phyloP scores from a whole-genome alignment of 2,329 filamentous ascomycete species.

The Ramichloridium luteum region DNA sequence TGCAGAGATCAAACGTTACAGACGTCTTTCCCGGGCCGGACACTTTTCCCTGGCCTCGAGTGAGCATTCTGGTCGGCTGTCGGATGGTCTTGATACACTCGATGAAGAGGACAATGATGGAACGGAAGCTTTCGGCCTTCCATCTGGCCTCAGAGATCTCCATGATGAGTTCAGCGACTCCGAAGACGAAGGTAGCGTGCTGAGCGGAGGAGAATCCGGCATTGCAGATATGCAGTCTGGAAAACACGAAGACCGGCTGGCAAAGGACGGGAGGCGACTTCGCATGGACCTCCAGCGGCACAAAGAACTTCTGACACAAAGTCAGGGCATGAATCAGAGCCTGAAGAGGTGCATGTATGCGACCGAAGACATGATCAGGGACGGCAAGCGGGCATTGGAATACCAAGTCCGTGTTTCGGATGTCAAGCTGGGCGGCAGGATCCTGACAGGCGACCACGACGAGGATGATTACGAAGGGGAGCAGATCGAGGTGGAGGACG shows the following conservation, averaged over 20 bases:
- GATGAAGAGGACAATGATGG: constrained; percentile 25
- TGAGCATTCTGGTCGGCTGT: constrained; percentile 27
- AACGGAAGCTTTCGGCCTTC: constrained; percentile 17
- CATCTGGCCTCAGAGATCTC: constrained; percentile 13
- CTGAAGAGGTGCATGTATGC: constrained; percentile 78
- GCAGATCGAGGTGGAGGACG: constrained; percentile 18
- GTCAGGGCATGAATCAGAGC: constrained; percentile 90
- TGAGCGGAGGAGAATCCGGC: constrained; percentile 16
- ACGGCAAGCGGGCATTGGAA: constrained; percentile 75
- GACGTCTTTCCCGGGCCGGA: constrained; percentile 72
- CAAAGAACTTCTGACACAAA: constrained; percentile 75
- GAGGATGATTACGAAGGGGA: constrained; percentile 11
- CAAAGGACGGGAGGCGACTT: constrained; percentile 70
- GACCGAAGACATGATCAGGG: constrained; percentile 81
- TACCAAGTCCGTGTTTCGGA: constrained; percentile 72
- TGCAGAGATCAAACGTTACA: constrained; percentile 71
- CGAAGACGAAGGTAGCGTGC: constrained; percentile 22
- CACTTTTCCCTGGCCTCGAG: constrained; percentile 47
- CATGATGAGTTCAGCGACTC: constrained; percentile 19
- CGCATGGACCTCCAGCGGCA: constrained; percentile 78
- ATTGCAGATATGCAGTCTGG: constrained; percentile 28
- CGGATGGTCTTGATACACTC: constrained; percentile 18
- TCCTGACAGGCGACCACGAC: constrained; percentile 51
- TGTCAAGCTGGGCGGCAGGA: constrained; percentile 66
- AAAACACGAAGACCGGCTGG: constrained; percentile 42